Conservation (phyloP, 306 rosid genomes). For the Fragaria vesca region DNA sequence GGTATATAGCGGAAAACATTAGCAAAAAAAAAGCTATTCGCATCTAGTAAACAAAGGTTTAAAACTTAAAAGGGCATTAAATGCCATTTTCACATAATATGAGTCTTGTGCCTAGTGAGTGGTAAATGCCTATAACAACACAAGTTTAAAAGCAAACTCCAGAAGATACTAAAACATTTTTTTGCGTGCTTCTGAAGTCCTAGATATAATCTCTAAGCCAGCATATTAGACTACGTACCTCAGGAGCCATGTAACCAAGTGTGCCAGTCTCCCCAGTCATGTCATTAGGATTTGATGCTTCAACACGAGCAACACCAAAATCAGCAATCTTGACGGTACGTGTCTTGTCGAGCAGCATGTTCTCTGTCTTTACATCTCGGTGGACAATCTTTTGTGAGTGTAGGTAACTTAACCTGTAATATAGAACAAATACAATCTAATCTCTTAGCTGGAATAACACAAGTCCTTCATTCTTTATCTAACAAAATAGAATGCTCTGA, state of each 20-base stretch:
- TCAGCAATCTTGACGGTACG: slow-evolving; percentile 91
- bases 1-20: neutral
- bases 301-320: slow-evolving; percentile 98
- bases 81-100: neutral
- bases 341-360: slow-evolving; percentile 88
- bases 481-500: slow-evolving; percentile 24
- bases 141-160: neutral
- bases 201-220: neutral
- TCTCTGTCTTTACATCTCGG: slow-evolving; percentile 97
- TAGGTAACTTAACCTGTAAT: slow-evolving; percentile 81
- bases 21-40: neutral
- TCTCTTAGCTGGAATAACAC: slow-evolving; percentile 13
- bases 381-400: slow-evolving; percentile 97
- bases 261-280: slow-evolving; percentile 99
- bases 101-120: neutral
- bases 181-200: neutral
- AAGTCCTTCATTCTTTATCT: slow-evolving; percentile 13
- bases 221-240: slow-evolving; percentile 45
- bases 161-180: slow-evolving; percentile 2
- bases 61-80: neutral
- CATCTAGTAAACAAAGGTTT: neutral
- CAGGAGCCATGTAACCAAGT: slow-evolving; percentile 99
- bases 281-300: slow-evolving; percentile 98
- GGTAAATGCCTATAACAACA: neutral
- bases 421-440: slow-evolving; percentile 23